Conservation (phyloP, 768 basidiomycete genomes). For the Chalciporus sphaerocephalus region DNA sequence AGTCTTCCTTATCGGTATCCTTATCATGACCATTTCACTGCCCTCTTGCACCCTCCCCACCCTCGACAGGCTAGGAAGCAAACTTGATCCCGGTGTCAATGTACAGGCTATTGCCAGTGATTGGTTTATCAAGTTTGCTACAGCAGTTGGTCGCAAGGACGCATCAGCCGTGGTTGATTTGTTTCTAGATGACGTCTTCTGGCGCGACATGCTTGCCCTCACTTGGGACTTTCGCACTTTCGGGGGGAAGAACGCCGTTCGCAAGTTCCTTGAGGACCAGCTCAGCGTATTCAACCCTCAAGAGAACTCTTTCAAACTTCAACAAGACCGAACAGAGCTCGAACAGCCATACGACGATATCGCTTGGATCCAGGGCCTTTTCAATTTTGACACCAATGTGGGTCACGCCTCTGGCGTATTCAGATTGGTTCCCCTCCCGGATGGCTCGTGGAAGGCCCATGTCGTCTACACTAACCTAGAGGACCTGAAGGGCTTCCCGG, state of each 20-base stretch:
- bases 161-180: conserved; percentile 33
- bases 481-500: conserved; percentile 43
- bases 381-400: conserved; percentile 42
- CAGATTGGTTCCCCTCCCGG: conserved; percentile 41
- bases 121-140: conserved; percentile 42
- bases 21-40: conserved; percentile 8
- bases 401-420: conserved; percentile 42
- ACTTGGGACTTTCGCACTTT: conserved; percentile 65
- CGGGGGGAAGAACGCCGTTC: conserved; percentile 39
- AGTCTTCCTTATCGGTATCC: background rate
- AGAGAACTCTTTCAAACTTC: conserved; percentile 21
- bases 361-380: conserved; percentile 40
- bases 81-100: conserved; percentile 33
- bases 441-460: conserved; percentile 45
- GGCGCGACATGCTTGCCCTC: conserved; percentile 59
- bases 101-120: conserved; percentile 31
- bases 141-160: conserved; percentile 32
- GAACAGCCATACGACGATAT: conserved; percentile 34
- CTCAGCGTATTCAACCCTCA: conserved; percentile 27
- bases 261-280: conserved; percentile 44
- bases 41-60: conserved; percentile 18
- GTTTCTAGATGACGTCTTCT: conserved; percentile 39
- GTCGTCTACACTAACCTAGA: conserved; percentile 50
- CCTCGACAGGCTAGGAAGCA: conserved; percentile 19
- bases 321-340: conserved; percentile 16